Evolutionary conservation across 2,329 filamentous ascomycete genomes (phyloP), one percentile per base, ranked within the genome.

Genomic region (Trichoderma asperellum): DNA sequence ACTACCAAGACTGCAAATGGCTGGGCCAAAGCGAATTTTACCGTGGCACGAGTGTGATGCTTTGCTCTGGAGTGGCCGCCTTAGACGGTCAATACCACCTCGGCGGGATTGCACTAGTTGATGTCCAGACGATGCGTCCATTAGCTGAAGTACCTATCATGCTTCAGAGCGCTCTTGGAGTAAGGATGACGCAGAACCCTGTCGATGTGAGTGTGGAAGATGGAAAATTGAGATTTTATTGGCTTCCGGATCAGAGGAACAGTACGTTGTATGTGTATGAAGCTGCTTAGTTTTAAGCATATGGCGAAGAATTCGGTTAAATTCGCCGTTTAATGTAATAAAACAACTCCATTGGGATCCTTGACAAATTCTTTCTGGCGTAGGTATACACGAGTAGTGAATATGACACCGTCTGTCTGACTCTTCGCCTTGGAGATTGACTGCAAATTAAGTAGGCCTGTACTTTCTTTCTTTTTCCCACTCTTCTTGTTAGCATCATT

Each of bases 1-100:
- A 85, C 70, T 85, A 85, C 72, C 83, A 86, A 74, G 84, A 85
- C 77, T 85, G 83, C 76, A 85, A 85, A 72, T 85, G 81, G 74
- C 76, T 85, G 0, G 84, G 83, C 4, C 79, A 79, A 71, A 78
- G 79, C 16, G 70, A 73, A 11, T 70, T 75, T 6, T 82, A 82
- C 59, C 72, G 72, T n/a, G 73, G 70, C n/a, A 77, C 78, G 47
- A 77, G 79, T 16, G 74, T 85, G 11, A 84, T 84, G 82, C 77
- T 85, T 16, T 85, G 83, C 71, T 81, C 81, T 0, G 83, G 84
- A 1, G 80, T 85, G 8, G 79, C 82, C 5, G 79, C 76, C 4
- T 69, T 83, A 14, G 75, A 74, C 14, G 75, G 70, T 5, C n/a
- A 16, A 35, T 75, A 77, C 52, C 76, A 72, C 5, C 74, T 86